Evolutionary conservation across 805 yeast species (phyloP).

Genomic region (Saccharomyces cerevisiae): DNA sequence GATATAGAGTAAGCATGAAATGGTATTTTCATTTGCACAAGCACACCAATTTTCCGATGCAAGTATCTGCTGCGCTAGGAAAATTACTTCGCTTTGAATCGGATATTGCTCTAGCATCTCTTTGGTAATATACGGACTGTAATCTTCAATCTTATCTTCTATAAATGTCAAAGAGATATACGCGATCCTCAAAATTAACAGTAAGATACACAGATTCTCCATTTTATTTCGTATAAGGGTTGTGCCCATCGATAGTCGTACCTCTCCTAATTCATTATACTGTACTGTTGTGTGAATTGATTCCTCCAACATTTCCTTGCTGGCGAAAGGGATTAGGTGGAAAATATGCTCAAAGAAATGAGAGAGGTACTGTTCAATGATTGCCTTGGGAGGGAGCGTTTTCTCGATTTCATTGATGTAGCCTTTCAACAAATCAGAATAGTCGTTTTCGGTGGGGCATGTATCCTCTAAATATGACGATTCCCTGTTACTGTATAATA

Average conservation of each 20-base stretch:
- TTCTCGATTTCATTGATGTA: slow-evolving; percentile 8
- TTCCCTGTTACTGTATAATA: slow-evolving; percentile 5
- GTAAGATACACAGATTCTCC: slow-evolving; percentile 11
- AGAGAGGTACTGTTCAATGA: slow-evolving; percentile 9
- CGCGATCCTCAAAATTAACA: slow-evolving; percentile 15
- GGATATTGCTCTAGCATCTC: slow-evolving; percentile 9
- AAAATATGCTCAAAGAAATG: slow-evolving; percentile 14
- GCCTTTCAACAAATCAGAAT: slow-evolving; percentile 12
- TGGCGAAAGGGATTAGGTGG: slow-evolving; percentile 13
- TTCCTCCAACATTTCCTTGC: slow-evolving; percentile 13
- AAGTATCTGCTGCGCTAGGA: slow-evolving; percentile 14
- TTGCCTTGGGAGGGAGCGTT: slow-evolving; percentile 10
- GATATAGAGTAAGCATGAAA: slow-evolving; percentile 14
- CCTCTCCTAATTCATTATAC: slow-evolving; percentile 7
- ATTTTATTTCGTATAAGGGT: slow-evolving; percentile 14
- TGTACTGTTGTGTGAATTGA: slow-evolving; percentile 10
- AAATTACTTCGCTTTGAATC: slow-evolving; percentile 10
- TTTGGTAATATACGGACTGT: slow-evolving; percentile 3
- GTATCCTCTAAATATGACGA: slow-evolving; percentile 12
- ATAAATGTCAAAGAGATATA: slow-evolving; percentile 10
- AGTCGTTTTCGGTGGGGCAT: slow-evolving; percentile 11
- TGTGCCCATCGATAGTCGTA: slow-evolving; percentile 12
- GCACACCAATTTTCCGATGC: slow-evolving; percentile 14
- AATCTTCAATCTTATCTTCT: slow-evolving; percentile 5
- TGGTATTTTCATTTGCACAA: slow-evolving; percentile 19